Evolutionary conservation across 2,329 filamentous ascomycete species (phyloP), one percentile per base, ranked within the genome.

Genomic region (Xylaria sp.): DNA sequence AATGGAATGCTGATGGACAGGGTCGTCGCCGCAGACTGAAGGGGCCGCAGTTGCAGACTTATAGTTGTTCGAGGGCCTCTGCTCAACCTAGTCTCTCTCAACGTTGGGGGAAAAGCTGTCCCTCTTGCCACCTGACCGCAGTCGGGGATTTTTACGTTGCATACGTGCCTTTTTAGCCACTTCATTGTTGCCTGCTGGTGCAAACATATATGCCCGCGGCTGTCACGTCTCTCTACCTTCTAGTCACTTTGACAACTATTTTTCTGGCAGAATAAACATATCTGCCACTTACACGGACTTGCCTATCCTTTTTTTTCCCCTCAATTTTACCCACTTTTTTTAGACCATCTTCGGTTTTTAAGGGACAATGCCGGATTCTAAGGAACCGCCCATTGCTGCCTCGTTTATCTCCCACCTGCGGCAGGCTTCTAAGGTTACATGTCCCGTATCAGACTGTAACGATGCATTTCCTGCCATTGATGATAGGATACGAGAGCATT

Each of bases 371-470:
- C 61, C 67, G 13, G 55, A 67, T 7, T 32, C 12, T 2, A 72
- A 70, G 62, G 70, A 68, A 34, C 48, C 34, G 10, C 18, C 15
- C 15, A 67, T 72, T 48, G 3, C 58, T 4, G 20, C 28, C 0
- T 65, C 64, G 4, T 72, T 68, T 48, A 70, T 70, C 12, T 60
- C 52, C 18, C 61, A 63, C 37, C 23, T 72, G 10, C 70, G 70
- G 13, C 63, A 70, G 13, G 1, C 44, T 41, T 59, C 67, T 8
- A 61, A 54, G n/a, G 37, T 68, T 10, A 20, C 46, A 9, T 72
- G 70, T 52, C 61, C 61, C 3, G 44, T 67, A 7, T 1, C 13
- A 18, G 62, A n/a, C 46, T 72, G 70, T 51, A 46, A 10, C 3
- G 67, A 65, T 7, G 37, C 10, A 32, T 60, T 62, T 41, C 15